Percentiles rank a stretch among this genome's conserved stretches.
Conservation (phyloP, 176 grass and related monocot species). For the Carex myosuroides region DNA sequence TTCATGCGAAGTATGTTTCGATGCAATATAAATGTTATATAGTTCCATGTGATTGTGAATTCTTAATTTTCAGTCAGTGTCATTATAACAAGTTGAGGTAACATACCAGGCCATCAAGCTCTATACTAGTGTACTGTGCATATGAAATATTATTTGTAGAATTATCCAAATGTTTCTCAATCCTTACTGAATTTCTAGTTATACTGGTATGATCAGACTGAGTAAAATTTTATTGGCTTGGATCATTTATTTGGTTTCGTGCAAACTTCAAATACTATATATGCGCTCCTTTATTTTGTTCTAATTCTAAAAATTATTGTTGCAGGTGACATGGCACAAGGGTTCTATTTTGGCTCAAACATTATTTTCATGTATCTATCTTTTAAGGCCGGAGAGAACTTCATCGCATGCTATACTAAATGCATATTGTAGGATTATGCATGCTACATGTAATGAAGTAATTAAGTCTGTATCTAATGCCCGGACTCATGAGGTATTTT, state of each 20-base stretch:
- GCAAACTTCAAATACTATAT: neutral
- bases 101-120: neutral
- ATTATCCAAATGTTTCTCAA: neutral
- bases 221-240: neutral
- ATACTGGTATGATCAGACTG: neutral
- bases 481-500: conserved; percentile 85
- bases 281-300: neutral
- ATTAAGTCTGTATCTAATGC: conserved; percentile 71
- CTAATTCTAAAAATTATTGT: conserved; percentile 3
- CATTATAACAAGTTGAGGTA: neutral
- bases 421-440: conserved; percentile 80
- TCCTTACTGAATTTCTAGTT: neutral
- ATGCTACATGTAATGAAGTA: conserved; percentile 77
- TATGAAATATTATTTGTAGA: neutral
- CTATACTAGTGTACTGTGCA: neutral
- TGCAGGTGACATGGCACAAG: conserved; percentile 91
- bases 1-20: conserved; percentile 78
- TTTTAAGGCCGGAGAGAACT: conserved; percentile 82
- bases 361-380: conserved; percentile 92
- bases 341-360: conserved; percentile 90
- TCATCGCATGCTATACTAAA: conserved; percentile 85
- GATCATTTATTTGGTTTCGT: neutral
- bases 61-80: neutral
- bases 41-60: conserved; percentile 1
- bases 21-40: conserved; percentile 27